These are phyloP conservation scores for Butyriboletus regius DNA, from an alignment of 1,284 basidiomycete genomes.

Conservation along the genomic window DNA sequence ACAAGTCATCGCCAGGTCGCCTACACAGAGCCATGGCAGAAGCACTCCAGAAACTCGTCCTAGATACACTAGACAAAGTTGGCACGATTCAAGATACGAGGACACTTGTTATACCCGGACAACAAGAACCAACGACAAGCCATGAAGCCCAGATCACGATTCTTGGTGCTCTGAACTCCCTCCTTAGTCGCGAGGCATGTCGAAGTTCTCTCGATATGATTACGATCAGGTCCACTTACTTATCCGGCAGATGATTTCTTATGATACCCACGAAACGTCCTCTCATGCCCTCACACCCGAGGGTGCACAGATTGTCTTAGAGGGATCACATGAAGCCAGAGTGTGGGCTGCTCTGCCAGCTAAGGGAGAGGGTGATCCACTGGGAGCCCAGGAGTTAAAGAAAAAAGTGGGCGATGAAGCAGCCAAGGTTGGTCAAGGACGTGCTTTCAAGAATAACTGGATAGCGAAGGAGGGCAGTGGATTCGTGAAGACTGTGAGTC, in stretches of 20 bases:
- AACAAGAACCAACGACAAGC: conserved; percentile 49
- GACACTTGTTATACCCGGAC: conserved; percentile 59
- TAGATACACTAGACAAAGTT: conserved; percentile 60
- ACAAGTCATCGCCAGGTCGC: neutral
- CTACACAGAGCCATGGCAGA: conserved; percentile 52
- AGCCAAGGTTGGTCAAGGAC: conserved; percentile 84
- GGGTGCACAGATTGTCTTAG: conserved; percentile 67
- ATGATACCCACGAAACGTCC: conserved; percentile 70
- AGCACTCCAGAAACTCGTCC: conserved; percentile 69
- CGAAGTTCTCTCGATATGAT: neutral
- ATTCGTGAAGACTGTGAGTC: conserved; percentile 74
- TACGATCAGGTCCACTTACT: conserved; percentile 15
- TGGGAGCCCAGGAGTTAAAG: conserved; percentile 65
- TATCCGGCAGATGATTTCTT: conserved; percentile 69
- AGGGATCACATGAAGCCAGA: conserved; percentile 89
- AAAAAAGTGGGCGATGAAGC: conserved; percentile 72
- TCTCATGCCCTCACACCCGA: conserved; percentile 73
- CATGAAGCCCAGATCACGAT: conserved; percentile 74
- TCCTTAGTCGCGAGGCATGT: conserved; percentile 77
- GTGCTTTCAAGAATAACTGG: conserved; percentile 97
- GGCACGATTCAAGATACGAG: conserved; percentile 70
- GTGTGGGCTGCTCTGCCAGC: conserved; percentile 79
- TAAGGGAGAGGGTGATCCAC: conserved; percentile 61
- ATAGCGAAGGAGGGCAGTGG: conserved; percentile 86
- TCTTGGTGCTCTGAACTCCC: conserved; percentile 81